Base-by-base conservation (phyloP, 345 rosid genomes). In the Melaleuca alternifolia region DNA sequence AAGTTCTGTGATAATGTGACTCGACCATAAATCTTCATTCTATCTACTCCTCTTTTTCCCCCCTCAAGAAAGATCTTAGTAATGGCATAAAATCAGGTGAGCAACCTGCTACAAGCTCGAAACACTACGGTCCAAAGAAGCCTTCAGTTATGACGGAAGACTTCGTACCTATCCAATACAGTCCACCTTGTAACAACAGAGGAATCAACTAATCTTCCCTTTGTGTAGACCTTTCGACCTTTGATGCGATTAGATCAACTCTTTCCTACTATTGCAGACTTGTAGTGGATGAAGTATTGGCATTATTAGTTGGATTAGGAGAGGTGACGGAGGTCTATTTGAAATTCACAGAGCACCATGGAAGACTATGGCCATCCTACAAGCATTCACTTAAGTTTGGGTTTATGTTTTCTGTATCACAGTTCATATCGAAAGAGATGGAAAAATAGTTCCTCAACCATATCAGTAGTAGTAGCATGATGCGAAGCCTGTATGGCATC, bases 241-340 rank as follows among this genome's bases (percentile, higher is more conserved):
- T 41, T 4, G 41, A 41, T 41, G 41, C 41, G 41, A 41, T 41
- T 41, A 41, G 41, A 41, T 41, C 41, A 41, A 41, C 41, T 41
- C 41, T 41, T 41, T 41, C 41, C 41, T 41, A n/a, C 71, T 13
- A n/a, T 61, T 6, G n/a, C 33, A 61, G 0, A 61, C n/a, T 61
- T 61, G 0, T n/a, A 0, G 16, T n/a, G 71, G 13, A 28, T 61
- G 5, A 12, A 61, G 1, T 61, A 61, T n/a, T 61, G 71, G 5
- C 37, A 28, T 41, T 4, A 61, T 61, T 0, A 61, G 11, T 61
- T n/a, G 18, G 71, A 61, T 57, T 57, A 5, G n/a, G 71, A 61
- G 62, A 0, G 0, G 0, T 57, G 30, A 57, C 3, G 3, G 0
- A 57, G 30, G 14, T 57, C 18, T n/a, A n/a, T n/a, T n/a, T n/a